phyloP scores from a whole-genome alignment of 2,329 filamentous ascomycete genomes.

The Nectriaceae sp. region DNA sequence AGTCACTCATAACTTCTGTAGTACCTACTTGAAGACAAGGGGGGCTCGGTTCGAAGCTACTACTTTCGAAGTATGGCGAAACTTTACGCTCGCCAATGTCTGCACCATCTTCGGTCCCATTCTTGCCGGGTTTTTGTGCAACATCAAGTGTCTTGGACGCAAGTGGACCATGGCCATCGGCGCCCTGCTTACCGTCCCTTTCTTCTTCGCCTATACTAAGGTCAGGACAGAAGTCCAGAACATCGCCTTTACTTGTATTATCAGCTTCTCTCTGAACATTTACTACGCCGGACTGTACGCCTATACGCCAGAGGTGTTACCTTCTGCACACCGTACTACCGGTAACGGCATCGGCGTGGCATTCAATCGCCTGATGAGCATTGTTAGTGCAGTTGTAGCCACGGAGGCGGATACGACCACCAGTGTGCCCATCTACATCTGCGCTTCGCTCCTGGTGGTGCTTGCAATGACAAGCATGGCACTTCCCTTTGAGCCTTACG shows the following conservation, averaged over 20 bases:
- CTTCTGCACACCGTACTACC: constrained; percentile 70
- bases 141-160: constrained; percentile 43
- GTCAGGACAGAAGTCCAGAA: constrained; percentile 64
- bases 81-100: neutral
- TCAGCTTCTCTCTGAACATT: constrained; percentile 58
- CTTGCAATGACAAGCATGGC: constrained; percentile 37
- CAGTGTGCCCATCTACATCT: constrained; percentile 67
- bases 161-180: constrained; percentile 68
- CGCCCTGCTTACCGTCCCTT: constrained; percentile 64
- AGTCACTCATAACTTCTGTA: too few relatives aligned
- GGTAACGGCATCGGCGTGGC: constrained; percentile 74
- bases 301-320: constrained; percentile 64
- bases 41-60: neutral
- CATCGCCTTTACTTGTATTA: constrained; percentile 68
- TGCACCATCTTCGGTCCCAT: neutral
- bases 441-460: constrained; percentile 63
- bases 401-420: constrained; percentile 62
- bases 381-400: constrained; percentile 69
- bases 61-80: neutral
- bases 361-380: constrained; percentile 74
- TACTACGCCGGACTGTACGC: constrained; percentile 72
- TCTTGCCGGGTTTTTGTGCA: neutral
- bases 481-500: neutral
- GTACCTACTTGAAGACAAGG: neutral
- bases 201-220: constrained; percentile 76